These are phyloP conservation scores for Caloboletus firmus DNA, from an alignment of 1,284 basidiomycete species.

Conservation along the genomic window DNA sequence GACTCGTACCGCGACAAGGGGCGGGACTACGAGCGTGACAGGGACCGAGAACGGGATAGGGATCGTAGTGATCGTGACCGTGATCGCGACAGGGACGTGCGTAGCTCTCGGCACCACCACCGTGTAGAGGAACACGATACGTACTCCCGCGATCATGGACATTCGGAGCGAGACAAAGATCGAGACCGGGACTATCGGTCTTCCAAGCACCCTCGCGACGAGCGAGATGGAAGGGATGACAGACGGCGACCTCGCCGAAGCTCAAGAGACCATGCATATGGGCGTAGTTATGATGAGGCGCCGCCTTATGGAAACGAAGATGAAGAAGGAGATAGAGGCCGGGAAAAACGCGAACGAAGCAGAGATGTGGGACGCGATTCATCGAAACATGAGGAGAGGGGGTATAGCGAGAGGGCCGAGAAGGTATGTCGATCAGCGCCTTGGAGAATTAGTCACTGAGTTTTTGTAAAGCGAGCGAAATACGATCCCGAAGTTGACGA, in stretches of 20 bases:
- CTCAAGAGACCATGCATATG: conserved; percentile 35
- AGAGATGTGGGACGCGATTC: conserved; percentile 43
- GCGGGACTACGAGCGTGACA: too few relatives aligned
- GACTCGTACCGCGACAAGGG: conserved; percentile 30
- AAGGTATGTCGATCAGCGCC: conserved; percentile 51
- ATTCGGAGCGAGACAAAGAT: conserved; percentile 43
- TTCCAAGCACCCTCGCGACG: conserved; percentile 44
- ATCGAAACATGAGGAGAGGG: conserved; percentile 37
- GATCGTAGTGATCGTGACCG: conserved; percentile 42
- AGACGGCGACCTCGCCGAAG: conserved; percentile 37
- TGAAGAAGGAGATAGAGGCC: conserved; percentile 26
- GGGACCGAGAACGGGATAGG: conserved; percentile 28
- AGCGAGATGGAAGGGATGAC: conserved; percentile 52
- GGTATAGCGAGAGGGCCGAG: conserved; percentile 55
- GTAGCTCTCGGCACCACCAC: conserved; percentile 35
- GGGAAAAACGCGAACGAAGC: conserved; percentile 43
- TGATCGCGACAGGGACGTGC: conserved; percentile 40
- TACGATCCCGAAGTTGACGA: conserved; percentile 49
- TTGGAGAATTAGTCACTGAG: conserved; percentile 6
- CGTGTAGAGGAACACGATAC: conserved; percentile 39
- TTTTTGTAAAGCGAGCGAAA: conserved; percentile 47
- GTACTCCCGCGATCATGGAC: conserved; percentile 38
- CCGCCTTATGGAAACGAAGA: conserved; percentile 41
- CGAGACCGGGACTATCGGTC: conserved; percentile 46
- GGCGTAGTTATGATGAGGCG: conserved; percentile 42